Evolutionary conservation across 208 protist genomes (phyloP).

Genomic region (Wallacemonas rigidus): DNA sequence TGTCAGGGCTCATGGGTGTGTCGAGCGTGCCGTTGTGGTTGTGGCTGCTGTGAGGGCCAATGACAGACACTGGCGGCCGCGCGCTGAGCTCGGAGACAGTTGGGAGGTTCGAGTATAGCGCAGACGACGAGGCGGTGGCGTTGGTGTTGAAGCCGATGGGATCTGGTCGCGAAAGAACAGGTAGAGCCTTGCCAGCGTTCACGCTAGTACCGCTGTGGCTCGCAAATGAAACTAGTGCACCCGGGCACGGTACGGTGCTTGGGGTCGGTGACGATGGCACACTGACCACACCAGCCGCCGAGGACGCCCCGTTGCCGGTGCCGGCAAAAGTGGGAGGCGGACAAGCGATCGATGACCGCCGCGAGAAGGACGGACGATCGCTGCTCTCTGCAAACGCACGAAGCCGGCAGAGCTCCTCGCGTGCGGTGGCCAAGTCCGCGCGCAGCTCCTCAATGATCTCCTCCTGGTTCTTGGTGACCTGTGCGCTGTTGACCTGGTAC

Average conservation of each 20-base stretch:
- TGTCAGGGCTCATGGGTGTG: conserved; percentile 4
- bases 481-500: conserved; percentile 55
- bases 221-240: too few species aligned
- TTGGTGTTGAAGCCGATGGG: neutral
- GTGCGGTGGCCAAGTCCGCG: conserved; percentile 45
- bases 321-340: neutral
- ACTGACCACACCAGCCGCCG: too few species aligned
- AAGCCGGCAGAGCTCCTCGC: conserved; percentile 35
- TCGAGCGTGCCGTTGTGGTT: neutral
- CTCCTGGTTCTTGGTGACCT: conserved; percentile 69
- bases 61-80: neutral
- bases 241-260: too few species aligned
- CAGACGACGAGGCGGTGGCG: conserved; percentile 1
- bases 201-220: neutral
- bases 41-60: neutral
- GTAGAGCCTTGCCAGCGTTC: neutral
- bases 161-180: neutral
- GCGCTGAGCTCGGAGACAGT: conserved; percentile 2
- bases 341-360: neutral
- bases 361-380: conserved; percentile 5
- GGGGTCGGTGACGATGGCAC: too few species aligned
- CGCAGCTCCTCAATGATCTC: conserved; percentile 77
- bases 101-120: neutral
- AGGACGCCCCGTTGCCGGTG: too few species aligned
- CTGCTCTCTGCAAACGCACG: conserved; percentile 1